Evolutionary conservation across 805 yeast genomes (phyloP).

Genomic region (Lachancea mirantina): DNA sequence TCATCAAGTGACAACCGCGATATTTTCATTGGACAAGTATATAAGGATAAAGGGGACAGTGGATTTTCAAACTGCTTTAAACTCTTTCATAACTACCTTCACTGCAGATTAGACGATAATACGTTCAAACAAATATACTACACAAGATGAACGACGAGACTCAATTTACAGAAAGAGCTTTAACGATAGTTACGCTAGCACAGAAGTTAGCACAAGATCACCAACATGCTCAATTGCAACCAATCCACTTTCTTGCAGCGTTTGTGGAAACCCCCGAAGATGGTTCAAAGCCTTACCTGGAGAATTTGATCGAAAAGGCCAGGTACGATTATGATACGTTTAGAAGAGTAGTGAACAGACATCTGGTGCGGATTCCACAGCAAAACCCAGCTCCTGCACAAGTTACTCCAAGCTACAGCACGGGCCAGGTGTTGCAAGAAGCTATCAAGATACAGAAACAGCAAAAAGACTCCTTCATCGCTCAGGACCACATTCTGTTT

Average conservation of each 20-base stretch:
- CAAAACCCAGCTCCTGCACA: slow-evolving; percentile 88
- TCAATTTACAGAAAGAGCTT: slow-evolving; percentile 91
- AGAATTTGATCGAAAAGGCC: slow-evolving; percentile 77
- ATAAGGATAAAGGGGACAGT: background rate
- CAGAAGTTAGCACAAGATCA: slow-evolving; percentile 77
- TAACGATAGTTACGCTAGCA: slow-evolving; percentile 71
- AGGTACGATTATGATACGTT: slow-evolving; percentile 80
- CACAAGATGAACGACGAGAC: slow-evolving; percentile 42
- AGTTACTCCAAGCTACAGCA: slow-evolving; percentile 64
- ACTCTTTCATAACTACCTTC: background rate
- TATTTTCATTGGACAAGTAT: background rate
- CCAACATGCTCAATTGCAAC: slow-evolving; percentile 73
- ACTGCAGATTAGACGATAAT: background rate
- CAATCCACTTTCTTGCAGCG: slow-evolving; percentile 89
- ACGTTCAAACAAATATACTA: no score
- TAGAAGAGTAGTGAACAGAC: slow-evolving; percentile 73
- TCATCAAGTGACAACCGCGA: background rate
- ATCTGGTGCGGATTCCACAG: slow-evolving; percentile 75
- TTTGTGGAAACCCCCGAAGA: slow-evolving; percentile 59
- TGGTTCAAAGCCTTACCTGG: slow-evolving; percentile 57
- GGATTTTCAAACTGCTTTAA: background rate
- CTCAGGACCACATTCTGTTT: slow-evolving; percentile 86
- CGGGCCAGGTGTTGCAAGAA: slow-evolving; percentile 64
- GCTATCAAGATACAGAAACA: slow-evolving; percentile 74
- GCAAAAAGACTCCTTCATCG: slow-evolving; percentile 86